Conservation (phyloP, 495 filamentous ascomycete species). For the Aspergillus olivimuriae region DNA sequence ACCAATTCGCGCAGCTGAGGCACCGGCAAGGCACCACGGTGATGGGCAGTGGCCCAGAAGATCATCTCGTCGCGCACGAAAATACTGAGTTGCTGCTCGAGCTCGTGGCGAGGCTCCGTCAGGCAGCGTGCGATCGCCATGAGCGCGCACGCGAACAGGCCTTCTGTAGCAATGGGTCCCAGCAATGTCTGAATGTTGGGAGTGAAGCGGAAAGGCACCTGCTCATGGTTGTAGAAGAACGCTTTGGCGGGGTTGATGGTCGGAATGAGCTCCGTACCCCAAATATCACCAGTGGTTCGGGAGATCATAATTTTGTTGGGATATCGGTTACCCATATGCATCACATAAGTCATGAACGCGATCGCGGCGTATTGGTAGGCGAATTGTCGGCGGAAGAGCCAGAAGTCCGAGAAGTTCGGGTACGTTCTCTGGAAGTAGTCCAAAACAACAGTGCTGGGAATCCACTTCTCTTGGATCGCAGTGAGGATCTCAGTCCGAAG, state of each 20-base stretch:
- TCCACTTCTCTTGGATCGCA: constrained; percentile 86
- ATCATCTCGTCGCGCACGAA: constrained; percentile 98
- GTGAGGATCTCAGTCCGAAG: constrained; percentile 78
- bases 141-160: constrained; percentile 82
- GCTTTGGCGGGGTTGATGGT: constrained; percentile 73
- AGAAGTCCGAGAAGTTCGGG: constrained; percentile 88
- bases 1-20: constrained; percentile 78
- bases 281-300: constrained; percentile 83
- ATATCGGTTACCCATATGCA: constrained; percentile 90
- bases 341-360: constrained; percentile 97
- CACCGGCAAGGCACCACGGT: constrained; percentile 60
- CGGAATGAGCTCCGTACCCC: constrained; percentile 90
- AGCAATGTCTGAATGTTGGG: constrained; percentile 93
- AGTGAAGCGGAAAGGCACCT: constrained; percentile 93
- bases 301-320: constrained; percentile 93
- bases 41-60: constrained; percentile 86
- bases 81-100: constrained; percentile 86
- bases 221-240: constrained; percentile 88
- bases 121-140: constrained; percentile 96
- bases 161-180: constrained; percentile 92
- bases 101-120: constrained; percentile 81
- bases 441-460: constrained; percentile 69
- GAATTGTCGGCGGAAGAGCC: constrained; percentile 95
- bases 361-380: constrained; percentile 93
- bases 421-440: constrained; percentile 88